A percentile compares a stretch with the other conserved stretches of the same genome.
These are phyloP conservation scores for Gardenia jasminoides DNA, from an alignment of 257 asterid genomes.

Conservation along the genomic window DNA sequence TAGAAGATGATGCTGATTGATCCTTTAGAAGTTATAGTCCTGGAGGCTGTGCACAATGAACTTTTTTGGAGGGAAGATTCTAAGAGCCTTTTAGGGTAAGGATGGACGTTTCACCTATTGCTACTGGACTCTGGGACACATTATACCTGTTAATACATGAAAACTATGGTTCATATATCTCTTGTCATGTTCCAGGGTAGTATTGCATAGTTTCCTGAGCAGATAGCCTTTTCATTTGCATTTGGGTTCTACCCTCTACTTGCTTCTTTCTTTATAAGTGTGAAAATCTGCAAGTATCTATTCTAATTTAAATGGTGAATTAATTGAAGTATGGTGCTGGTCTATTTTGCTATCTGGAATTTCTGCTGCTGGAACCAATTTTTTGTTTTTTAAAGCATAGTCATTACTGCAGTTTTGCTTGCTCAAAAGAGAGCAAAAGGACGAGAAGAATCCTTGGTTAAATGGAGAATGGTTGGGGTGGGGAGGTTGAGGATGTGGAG, in stretches of 20 bases:
- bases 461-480: no score
- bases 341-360: neutral
- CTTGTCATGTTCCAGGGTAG: neutral
- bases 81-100: neutral
- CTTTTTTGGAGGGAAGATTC: neutral
- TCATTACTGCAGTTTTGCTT: neutral
- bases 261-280: neutral
- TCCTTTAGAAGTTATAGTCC: neutral
- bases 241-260: neutral
- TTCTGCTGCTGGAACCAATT: neutral
- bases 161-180: neutral
- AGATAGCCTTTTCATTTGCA: no score
- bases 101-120: neutral
- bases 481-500: neutral
- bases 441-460: neutral
- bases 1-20: neutral
- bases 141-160: no score
- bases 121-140: no score
- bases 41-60: neutral
- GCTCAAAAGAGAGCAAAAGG: neutral
- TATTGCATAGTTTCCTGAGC: neutral
- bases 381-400: no score
- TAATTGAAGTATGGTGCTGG: neutral
- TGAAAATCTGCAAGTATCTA: no score
- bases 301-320: neutral